Conservation (phyloP, 495 filamentous ascomycete species). For the Hypomontagnella submonticulosa region DNA sequence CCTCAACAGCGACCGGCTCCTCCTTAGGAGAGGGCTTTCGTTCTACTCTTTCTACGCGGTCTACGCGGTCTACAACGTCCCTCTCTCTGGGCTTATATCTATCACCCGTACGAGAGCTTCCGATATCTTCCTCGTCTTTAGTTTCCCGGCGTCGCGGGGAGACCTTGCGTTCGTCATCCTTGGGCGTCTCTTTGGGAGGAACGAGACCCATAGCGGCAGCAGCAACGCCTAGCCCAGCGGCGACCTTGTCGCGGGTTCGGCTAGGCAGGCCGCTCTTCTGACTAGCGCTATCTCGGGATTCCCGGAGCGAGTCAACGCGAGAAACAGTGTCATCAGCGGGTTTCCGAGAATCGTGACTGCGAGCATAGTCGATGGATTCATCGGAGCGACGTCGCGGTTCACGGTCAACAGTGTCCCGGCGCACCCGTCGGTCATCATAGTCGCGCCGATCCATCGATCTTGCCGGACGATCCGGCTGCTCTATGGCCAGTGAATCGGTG, state of each 20-base stretch:
- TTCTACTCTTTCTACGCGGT: slow-evolving; percentile 18
- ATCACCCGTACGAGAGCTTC: slow-evolving; percentile 27
- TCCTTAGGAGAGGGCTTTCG: slow-evolving; percentile 38
- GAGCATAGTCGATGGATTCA: slow-evolving; percentile 44
- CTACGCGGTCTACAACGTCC: slow-evolving; percentile 28
- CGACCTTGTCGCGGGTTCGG: slow-evolving; percentile 51
- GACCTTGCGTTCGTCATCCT: slow-evolving; percentile 50
- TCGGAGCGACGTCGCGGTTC: slow-evolving; percentile 52
- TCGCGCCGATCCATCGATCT: slow-evolving; percentile 43
- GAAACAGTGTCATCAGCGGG: slow-evolving; percentile 31
- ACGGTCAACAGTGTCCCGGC: slow-evolving; percentile 45
- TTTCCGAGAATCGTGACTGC: slow-evolving; percentile 37
- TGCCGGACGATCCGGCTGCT: slow-evolving; percentile 41
- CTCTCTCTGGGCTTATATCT: slow-evolving; percentile 37
- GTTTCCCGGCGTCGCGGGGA: slow-evolving; percentile 42
- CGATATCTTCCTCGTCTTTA: slow-evolving; percentile 39
- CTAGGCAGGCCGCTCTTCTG: slow-evolving; percentile 43
- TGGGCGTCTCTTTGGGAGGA: slow-evolving; percentile 31
- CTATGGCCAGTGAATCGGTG: slow-evolving; percentile 48
- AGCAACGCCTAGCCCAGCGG: slow-evolving; percentile 50
- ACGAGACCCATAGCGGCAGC: slow-evolving; percentile 53
- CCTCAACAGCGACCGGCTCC: slow-evolving; percentile 33
- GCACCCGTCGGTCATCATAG: slow-evolving; percentile 53
- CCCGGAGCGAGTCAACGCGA: slow-evolving; percentile 36
- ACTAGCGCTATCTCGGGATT: slow-evolving; percentile 40